Evolutionary conservation across 495 filamentous ascomycete species (phyloP).

Genomic region (Bryoglossum gracile): DNA sequence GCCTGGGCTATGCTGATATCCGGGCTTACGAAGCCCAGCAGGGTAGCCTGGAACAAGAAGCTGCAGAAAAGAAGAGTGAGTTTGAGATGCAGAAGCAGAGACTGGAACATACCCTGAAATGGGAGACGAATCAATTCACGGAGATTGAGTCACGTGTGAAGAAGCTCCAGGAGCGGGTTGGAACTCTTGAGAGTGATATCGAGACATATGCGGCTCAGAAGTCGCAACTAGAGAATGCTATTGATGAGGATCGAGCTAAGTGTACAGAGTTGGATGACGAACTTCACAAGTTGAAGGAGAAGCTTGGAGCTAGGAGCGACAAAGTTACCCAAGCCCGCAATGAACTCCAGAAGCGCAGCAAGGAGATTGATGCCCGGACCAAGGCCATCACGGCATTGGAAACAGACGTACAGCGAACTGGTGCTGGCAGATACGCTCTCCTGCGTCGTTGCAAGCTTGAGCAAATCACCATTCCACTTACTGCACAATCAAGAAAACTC

Average conservation of each 20-base stretch:
- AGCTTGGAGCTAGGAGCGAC: conserved; percentile 59
- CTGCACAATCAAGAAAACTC: conserved; percentile 61
- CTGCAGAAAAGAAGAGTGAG: conserved; percentile 73
- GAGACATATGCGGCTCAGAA: conserved; percentile 66
- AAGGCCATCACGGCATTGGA: conserved; percentile 74
- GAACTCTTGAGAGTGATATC: conserved; percentile 57
- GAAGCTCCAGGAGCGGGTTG: conserved; percentile 54
- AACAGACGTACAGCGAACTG: conserved; percentile 73
- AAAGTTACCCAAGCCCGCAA: conserved; percentile 73
- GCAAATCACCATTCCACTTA: conserved; percentile 79
- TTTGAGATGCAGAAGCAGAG: conserved; percentile 78
- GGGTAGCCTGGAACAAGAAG: conserved; percentile 83
- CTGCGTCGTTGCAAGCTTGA: conserved; percentile 89
- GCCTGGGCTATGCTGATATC: conserved; percentile 81
- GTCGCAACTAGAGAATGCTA: conserved; percentile 59
- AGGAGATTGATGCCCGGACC: conserved; percentile 69
- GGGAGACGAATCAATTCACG: conserved; percentile 44
- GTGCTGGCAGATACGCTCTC: conserved; percentile 71
- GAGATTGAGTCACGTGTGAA: conserved; percentile 50
- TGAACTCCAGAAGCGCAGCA: conserved; percentile 77
- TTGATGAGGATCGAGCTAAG: conserved; percentile 66
- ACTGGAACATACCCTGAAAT: conserved; percentile 70
- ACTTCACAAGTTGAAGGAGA: conserved; percentile 58
- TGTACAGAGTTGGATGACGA: conserved; percentile 68
- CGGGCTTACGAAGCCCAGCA: conserved; percentile 90